These are phyloP conservation scores for Loxodes magnus DNA, from an alignment of 73 alveolate genomes.

Conservation along the genomic window DNA sequence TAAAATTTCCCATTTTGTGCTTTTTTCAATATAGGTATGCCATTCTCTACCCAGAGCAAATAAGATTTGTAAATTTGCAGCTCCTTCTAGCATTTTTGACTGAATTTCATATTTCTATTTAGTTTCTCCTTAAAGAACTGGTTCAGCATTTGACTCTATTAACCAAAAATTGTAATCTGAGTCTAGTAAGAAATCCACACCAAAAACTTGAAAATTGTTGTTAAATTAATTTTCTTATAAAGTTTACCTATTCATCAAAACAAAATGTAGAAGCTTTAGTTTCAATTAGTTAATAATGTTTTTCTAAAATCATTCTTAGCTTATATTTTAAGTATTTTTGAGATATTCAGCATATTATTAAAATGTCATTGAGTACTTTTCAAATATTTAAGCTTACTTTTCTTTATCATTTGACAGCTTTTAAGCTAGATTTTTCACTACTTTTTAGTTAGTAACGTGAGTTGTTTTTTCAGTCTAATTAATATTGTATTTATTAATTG, in stretches of 20 bases:
- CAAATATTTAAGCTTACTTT: not conserved
- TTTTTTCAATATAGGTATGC: no score
- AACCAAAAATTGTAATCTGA: not conserved
- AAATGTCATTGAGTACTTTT: not conserved
- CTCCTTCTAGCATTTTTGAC: not conserved
- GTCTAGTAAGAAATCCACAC: not conserved
- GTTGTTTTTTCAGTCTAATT: not conserved
- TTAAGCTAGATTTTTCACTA: not conserved
- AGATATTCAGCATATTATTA: no score
- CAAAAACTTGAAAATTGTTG: constrained; percentile 2
- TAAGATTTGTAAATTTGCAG: no score
- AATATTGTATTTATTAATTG: not conserved
- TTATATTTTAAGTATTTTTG: no score
- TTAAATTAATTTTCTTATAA: not conserved
- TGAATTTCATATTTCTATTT: not conserved
- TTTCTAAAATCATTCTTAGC: no score
- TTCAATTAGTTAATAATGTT: not conserved
- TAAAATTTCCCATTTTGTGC: no score
- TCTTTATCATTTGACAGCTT: not conserved
- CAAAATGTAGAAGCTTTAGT: not conserved
- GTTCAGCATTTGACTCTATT: not conserved
- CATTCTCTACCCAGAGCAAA: no score
- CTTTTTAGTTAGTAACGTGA: not conserved
- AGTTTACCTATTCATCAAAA: not conserved
- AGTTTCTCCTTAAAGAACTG: not conserved